These are phyloP conservation scores for Phaeomoniella chlamydospora DNA, from an alignment of 2,329 filamentous ascomycete species.

Conservation along the genomic window DNA sequence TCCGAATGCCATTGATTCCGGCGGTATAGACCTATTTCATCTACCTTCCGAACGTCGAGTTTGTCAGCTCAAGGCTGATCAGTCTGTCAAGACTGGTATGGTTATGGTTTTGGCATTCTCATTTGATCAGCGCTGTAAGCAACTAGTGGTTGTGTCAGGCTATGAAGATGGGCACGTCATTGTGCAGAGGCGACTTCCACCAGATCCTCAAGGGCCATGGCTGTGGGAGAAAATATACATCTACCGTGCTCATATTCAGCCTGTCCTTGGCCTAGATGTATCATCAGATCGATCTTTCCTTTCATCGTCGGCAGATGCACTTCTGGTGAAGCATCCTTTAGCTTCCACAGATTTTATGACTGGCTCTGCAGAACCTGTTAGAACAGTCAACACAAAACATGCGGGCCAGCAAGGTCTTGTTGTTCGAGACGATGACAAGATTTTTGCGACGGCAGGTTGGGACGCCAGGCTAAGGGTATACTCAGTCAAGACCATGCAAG, in stretches of 20 bases:
- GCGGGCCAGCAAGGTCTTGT: slow-evolving; percentile 72
- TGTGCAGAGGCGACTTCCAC: slow-evolving; percentile 31
- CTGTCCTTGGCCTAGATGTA: slow-evolving; percentile 60
- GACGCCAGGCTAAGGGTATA: slow-evolving; percentile 73
- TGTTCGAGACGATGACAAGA: slow-evolving; percentile 63
- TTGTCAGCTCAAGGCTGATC: slow-evolving; percentile 38
- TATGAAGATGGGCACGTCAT: slow-evolving; percentile 75
- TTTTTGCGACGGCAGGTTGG: slow-evolving; percentile 90
- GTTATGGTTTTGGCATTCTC: slow-evolving; percentile 67
- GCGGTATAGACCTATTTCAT: slow-evolving; percentile 71
- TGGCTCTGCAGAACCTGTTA: slow-evolving; percentile 33
- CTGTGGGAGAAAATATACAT: slow-evolving; percentile 46
- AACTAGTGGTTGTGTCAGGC: slow-evolving; percentile 54
- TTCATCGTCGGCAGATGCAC: slow-evolving; percentile 69
- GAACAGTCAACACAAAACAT: slow-evolving; percentile 64
- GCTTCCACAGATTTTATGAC: slow-evolving; percentile 16
- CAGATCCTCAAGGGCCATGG: slow-evolving; percentile 15
- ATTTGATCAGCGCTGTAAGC: slow-evolving; percentile 22
- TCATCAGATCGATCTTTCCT: slow-evolving; percentile 44
- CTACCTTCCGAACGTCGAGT: slow-evolving; percentile 61
- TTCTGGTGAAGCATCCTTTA: slow-evolving; percentile 63
- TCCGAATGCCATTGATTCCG: slow-evolving; percentile 61
- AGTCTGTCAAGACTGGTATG: slow-evolving; percentile 46
- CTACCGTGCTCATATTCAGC: slow-evolving; percentile 58
- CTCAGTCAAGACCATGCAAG: slow-evolving; percentile 62